Percentiles rank a stretch among this genome's conserved stretches.
Evolutionary conservation across 1,139 yeast species (phyloP).

Genomic region (Taphrina deformans): DNA sequence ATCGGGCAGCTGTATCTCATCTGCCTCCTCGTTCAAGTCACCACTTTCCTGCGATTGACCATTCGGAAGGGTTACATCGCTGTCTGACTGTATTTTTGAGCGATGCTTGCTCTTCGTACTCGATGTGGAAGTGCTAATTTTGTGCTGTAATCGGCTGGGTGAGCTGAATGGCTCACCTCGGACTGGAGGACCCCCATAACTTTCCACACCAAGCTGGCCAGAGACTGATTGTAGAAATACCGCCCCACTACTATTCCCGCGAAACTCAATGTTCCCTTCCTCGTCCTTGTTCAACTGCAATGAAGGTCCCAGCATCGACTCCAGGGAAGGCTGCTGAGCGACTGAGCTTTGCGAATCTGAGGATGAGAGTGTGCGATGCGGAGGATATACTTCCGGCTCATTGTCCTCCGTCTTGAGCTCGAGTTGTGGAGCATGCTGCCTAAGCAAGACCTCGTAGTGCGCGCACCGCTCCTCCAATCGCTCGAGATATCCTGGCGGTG

Average conservation of each 20-base stretch:
- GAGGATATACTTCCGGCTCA: neutral
- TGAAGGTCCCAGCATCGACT: conserved; percentile 41
- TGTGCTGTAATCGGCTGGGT: neutral
- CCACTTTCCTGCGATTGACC: conserved; percentile 30
- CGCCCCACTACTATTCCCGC: conserved; percentile 41
- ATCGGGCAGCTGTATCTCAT: conserved; percentile 72
- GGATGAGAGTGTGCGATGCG: conserved; percentile 4
- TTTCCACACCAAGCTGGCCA: conserved; percentile 36
- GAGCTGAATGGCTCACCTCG: neutral
- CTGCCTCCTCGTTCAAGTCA: conserved; percentile 39
- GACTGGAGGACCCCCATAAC: conserved; percentile 20
- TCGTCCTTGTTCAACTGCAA: conserved; percentile 41
- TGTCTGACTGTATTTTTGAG: neutral
- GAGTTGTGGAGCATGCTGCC: neutral
- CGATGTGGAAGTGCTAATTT: neutral
- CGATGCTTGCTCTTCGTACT: conserved; percentile 15
- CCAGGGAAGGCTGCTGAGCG: conserved; percentile 35
- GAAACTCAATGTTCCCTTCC: conserved; percentile 40
- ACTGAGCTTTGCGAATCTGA: conserved; percentile 30
- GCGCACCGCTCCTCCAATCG: conserved; percentile 47
- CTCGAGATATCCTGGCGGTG: conserved; percentile 44
- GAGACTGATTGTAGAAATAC: conserved; percentile 40
- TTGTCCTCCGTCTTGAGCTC: neutral
- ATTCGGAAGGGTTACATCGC: neutral
- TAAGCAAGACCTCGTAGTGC: conserved; percentile 47